Conservation (phyloP, 1,139 yeast genomes). For the Magnusiomyces fungicola region DNA sequence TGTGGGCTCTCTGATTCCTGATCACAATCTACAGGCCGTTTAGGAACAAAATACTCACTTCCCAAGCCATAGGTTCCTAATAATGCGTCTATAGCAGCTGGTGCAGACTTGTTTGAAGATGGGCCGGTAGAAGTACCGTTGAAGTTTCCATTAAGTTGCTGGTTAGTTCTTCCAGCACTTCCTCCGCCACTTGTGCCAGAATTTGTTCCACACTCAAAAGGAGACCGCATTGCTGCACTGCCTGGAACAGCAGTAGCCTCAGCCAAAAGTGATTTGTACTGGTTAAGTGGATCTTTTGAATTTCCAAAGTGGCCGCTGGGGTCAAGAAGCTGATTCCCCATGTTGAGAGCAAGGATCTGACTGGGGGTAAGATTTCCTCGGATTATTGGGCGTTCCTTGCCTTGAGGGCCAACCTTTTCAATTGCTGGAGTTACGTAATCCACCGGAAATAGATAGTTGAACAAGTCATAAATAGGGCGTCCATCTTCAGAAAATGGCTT, state of each 20-base stretch:
- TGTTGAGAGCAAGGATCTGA: neutral
- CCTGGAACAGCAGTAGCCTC: slow-evolving; percentile 1
- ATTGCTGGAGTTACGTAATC: neutral
- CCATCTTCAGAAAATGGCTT: neutral
- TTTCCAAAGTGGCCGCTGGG: neutral
- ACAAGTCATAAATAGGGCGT: neutral
- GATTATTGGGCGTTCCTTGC: too few species aligned
- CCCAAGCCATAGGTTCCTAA: slow-evolving; percentile 3
- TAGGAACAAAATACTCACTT: neutral
- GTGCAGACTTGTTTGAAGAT: neutral
- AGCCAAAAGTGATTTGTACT: neutral
- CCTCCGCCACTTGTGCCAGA: neutral
- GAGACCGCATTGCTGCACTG: neutral
- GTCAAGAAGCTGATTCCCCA: neutral
- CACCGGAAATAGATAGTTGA: neutral
- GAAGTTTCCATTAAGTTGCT: neutral
- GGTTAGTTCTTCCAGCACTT: neutral
- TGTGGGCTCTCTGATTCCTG: too few species aligned
- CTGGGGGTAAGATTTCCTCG: neutral
- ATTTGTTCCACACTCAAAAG: neutral
- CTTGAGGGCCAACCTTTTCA: too few species aligned
- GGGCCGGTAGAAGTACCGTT: too few species aligned
- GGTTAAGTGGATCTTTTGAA: neutral
- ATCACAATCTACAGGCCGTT: too few species aligned
- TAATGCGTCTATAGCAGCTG: neutral